These are phyloP conservation scores for Agrocybe chaxingu DNA, from an alignment of 768 basidiomycete genomes.

Conservation along the genomic window DNA sequence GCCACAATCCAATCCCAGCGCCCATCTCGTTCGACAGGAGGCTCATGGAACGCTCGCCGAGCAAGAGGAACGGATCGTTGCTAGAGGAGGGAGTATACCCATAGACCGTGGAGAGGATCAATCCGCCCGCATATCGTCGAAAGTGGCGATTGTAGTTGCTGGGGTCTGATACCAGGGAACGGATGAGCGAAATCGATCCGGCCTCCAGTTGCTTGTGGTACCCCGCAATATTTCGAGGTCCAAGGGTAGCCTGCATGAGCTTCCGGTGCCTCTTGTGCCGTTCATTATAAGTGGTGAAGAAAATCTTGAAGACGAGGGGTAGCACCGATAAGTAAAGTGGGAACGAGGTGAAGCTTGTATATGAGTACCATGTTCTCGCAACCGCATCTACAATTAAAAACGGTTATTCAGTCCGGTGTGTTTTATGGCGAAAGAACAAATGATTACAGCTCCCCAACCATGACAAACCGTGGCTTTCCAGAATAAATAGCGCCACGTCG, in stretches of 20 bases:
- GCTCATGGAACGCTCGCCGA: slow-evolving; percentile 41
- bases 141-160: slow-evolving; percentile 32
- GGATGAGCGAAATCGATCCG: slow-evolving; percentile 57
- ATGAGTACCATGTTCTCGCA: slow-evolving; percentile 62
- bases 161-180: slow-evolving; percentile 46
- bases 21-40: slow-evolving; percentile 40
- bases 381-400: slow-evolving; percentile 37
- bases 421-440: slow-evolving; percentile 1
- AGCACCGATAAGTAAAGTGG: slow-evolving; percentile 4
- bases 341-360: not conserved
- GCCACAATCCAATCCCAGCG: slow-evolving; percentile 45
- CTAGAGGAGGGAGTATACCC: slow-evolving; percentile 46
- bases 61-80: slow-evolving; percentile 33
- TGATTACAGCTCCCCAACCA: slow-evolving; percentile 69
- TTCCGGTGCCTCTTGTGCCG: slow-evolving; percentile 61
- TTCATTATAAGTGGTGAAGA: slow-evolving; percentile 66
- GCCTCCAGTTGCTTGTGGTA: slow-evolving; percentile 59
- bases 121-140: slow-evolving; percentile 53
- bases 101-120: slow-evolving; percentile 59
- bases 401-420: not conserved
- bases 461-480: slow-evolving; percentile 67
- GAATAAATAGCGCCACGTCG: slow-evolving; percentile 70
- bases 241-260: slow-evolving; percentile 65
- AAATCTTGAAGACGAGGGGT: slow-evolving; percentile 34
- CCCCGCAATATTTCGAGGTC: slow-evolving; percentile 43